phyloP scores from a whole-genome alignment of 805 yeast species.

The Lachancea kluyveri region DNA sequence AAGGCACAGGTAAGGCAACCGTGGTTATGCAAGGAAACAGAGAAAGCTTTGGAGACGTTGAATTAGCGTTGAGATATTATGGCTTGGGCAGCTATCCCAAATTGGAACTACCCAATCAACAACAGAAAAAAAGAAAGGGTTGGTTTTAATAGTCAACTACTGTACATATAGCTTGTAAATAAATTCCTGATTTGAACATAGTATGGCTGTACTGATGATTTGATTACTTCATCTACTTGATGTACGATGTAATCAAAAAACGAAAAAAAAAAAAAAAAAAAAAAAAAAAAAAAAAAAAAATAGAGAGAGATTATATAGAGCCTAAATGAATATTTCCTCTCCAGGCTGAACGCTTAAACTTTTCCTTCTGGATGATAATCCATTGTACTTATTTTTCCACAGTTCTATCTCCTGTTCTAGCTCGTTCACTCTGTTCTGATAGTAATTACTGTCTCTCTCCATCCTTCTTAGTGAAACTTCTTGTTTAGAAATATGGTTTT shows the following conservation, averaged over 20 bases:
- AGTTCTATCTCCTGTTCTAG: constrained; percentile 53
- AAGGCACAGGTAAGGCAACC: constrained; percentile 66
- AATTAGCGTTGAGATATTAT: constrained; percentile 52
- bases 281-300: too few species aligned
- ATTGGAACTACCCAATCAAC: constrained; percentile 6
- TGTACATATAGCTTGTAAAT: background rate
- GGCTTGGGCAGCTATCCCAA: constrained; percentile 54
- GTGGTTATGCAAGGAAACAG: constrained; percentile 86
- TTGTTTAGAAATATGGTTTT: constrained; percentile 39
- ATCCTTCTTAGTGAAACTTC: constrained; percentile 39
- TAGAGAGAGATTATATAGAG: too few species aligned
- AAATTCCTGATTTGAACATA: background rate
- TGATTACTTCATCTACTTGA: too few species aligned
- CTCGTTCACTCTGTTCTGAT: constrained; percentile 45
- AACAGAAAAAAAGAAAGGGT: constrained; percentile 13
- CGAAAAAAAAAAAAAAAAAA: too few species aligned
- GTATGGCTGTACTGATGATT: too few species aligned
- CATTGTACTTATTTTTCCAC: constrained; percentile 40
- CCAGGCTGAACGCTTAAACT: constrained; percentile 10
- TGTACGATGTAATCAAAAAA: background rate
- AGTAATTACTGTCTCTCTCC: constrained; percentile 50
- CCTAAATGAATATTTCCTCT: constrained; percentile 25
- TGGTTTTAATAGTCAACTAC: constrained; percentile 27
- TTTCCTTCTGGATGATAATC: constrained; percentile 17
- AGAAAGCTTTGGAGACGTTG: constrained; percentile 80